Conservation (phyloP, 2,329 filamentous ascomycete genomes). For the Penicillium sp. region DNA sequence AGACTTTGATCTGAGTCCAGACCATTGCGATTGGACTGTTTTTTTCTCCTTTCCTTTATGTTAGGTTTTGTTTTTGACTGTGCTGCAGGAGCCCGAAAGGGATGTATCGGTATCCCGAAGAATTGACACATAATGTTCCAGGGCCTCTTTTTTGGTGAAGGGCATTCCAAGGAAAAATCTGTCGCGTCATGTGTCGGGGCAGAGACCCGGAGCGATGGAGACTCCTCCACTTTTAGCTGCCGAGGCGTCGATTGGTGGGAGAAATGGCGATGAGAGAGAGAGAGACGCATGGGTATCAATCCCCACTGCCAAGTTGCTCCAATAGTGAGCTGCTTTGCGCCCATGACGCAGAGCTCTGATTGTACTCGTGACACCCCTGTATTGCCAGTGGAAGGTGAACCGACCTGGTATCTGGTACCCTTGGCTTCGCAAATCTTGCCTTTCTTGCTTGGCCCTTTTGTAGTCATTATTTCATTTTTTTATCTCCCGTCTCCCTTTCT, state of each 20-base stretch:
- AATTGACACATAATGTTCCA: not conserved
- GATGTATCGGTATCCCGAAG: constrained; percentile 4
- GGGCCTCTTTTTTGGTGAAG: not conserved
- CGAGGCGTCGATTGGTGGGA: constrained; percentile 34
- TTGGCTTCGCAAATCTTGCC: constrained; percentile 14
- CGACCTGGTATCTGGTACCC: constrained; percentile 15
- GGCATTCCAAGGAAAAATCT: constrained; percentile 23
- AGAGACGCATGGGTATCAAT: constrained; percentile 4
- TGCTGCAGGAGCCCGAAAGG: not conserved
- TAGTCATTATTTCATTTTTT: not conserved
- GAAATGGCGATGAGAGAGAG: constrained; percentile 8
- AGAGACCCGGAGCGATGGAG: constrained; percentile 15
- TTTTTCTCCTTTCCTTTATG: not conserved
- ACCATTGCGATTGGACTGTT: not conserved
- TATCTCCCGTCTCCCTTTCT: not conserved
- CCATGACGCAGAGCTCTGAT: constrained; percentile 23
- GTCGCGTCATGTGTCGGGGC: constrained; percentile 34
- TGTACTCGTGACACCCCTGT: constrained; percentile 9
- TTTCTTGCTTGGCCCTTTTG: not conserved
- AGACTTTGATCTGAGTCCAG: constrained; percentile 13
- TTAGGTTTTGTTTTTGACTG: not conserved
- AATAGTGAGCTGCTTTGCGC: constrained; percentile 13
- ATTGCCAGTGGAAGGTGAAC: constrained; percentile 21
- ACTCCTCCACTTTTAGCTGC: constrained; percentile 18
- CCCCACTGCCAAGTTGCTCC: constrained; percentile 27